Evolutionary conservation across 2,329 filamentous ascomycete species (phyloP), one percentile per base, ranked within the genome.

Genomic region (Passalora sequoiae): DNA sequence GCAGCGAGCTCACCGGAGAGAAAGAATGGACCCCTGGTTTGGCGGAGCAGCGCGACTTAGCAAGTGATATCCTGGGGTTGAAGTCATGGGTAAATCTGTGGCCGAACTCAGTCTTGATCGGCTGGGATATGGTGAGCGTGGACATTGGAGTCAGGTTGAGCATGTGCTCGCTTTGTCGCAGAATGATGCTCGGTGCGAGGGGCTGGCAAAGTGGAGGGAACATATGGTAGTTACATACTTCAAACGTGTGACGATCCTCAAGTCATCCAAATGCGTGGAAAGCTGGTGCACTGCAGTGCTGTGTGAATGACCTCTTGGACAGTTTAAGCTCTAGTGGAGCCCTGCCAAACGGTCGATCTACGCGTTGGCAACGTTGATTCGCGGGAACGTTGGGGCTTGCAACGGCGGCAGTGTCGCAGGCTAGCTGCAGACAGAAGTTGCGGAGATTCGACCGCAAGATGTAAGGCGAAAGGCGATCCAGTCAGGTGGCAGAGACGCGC

Each of bases 21-120:
- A 45, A 60, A 55, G 57, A 59, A 53, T 66, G 65, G 57, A 66
- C 60, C 57, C 63, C 61, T 49, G 64, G 58, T 53, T 64, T 64
- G 40, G 68, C 66, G 54, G 63, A 57, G 61, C 67, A 59, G 53
- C 60, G 68, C 55, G 65, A 64, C 48, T 65, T 61, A 53, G 64
- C 53, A 49, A 57, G 47, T 35, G 61, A 52, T 37, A 65, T 62
- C 49, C 68, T 65, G 59, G 68, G 67, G 47, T 53, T 54, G 63
- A 69, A 73, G 59, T 71, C 70, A 73, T 73, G 68, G 53, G 60
- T 60, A 61, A 64, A 61, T 61, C 69, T 70, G 62, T 61, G 63
- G 56, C 69, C 69, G 60, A 73, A 69, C 55, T 71, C 69, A 52
- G 64, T 60, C 61, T 66, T 69, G 53, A 62, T 54, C 59, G 70